Evolutionary conservation across 768 basidiomycete species (phyloP), one percentile per base, ranked within the genome.

Genomic region (Tulasnella sp.): DNA sequence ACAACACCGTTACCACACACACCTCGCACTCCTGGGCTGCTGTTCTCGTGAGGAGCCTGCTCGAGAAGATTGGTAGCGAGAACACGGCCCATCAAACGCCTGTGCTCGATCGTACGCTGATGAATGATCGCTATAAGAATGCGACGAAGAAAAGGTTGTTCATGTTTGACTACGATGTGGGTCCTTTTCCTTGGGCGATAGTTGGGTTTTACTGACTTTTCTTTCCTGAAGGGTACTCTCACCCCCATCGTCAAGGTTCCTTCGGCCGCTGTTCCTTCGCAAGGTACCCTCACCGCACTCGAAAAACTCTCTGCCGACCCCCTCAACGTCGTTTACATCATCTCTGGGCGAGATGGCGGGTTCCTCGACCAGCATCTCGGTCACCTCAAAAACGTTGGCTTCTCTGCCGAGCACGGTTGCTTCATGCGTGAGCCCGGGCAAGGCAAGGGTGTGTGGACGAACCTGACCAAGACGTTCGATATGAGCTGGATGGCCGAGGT

Each of bases 401-500:
- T 98, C 77, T 86, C 83, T 17, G 94, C 94, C 19, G 94, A 99
- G 71, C 94, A 99, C 66, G 94, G 94, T 9, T 86, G 84, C 23
- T 98, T 97, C 73, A 78, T 97, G 48, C 78, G 83, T 40, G 80
- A 78, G 61, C 86, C 86, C 0, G 83, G 82, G 32, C 69, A 65
- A 1, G 62, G 66, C n/a, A 21, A n/a, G 6, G 58, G 49, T 4
- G 72, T 77, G 60, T 99, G 94, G 89, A 74, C 73, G 61, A 92
- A 91, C 66, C 86, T 96, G 67, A 96, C 93, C n/a, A 79, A 83
- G 69, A 77, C 75, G 60, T 68, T 99, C 66, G 93, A 99, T 71
- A 98, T 98, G 94, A 80, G 80, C 62, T 99, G 94, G 94, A 91
- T 94, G 86, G 74, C 70, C 51, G 94, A 99, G 72, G 94, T 96